Evolutionary conservation across 2,329 filamentous ascomycete species (phyloP), one percentile per base, ranked within the genome.

Genomic region (Calonectria pseudoturangicola): DNA sequence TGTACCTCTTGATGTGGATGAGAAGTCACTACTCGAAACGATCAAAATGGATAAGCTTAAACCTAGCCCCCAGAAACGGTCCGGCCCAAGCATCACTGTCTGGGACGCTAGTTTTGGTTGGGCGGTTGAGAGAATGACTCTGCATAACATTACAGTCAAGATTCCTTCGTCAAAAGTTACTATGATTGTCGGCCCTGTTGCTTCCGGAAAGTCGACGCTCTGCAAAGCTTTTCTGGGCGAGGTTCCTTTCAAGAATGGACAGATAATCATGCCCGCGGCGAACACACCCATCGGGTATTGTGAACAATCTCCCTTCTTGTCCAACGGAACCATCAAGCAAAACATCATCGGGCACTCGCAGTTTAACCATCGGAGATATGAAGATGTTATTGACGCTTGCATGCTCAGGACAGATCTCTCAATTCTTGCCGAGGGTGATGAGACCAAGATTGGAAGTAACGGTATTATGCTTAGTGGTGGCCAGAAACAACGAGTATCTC

Each of bases 171-270:
- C 62, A 0, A 69, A 41, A 15, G 63, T 74, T 43, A 83, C 79
- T 0, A 75, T 84, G 1, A 70, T 86, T 10, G 72, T 82, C 7
- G 85, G 84, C 0, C 83, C 82, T 0, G 80, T 84, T 9, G 80
- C 71, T 0, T 78, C 70, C 6, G 79, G 80, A 2, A 82, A 87
- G 66, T 83, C 82, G 0, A 83, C 82, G 1, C 60, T 85, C 0
- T 79, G 80, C 58, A 84, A 83, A 48, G 82, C 80, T 0, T 76
- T 87, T 0, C 71, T 80, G 3, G 79, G 78, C 2, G 79, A 80
- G 47, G 69, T 78, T 0, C 73, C 76, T 1, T 71, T 73, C 16
- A 70, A 30, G 3, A 58, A 64, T 1, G 77, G 75, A 16, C 2
- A 50, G 27, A 64, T 43, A 25, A 64, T 50, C 18, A 62, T 36